Base-by-base conservation (phyloP, 768 basidiomycete genomes). In the Suillus clintonianus region DNA sequence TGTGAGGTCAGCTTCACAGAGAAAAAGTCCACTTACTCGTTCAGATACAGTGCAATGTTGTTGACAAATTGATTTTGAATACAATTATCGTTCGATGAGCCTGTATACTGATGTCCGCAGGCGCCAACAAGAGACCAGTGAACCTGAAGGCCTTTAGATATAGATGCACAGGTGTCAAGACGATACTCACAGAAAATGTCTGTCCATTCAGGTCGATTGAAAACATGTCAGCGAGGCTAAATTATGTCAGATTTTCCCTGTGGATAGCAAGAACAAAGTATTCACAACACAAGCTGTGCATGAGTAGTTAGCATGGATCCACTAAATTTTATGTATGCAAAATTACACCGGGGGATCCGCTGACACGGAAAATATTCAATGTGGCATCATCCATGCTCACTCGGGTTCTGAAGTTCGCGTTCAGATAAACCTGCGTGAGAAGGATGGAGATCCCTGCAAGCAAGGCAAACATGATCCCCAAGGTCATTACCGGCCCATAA, bases 41-140 rank as follows among this genome's bases (percentile, higher is more conserved):
- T 61, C 15, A 61, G 60, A 47, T 50, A 61, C 24, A 61, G n/a
- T 22, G 43, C 47, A 11, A 61, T 61, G 32, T 36, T 14, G 19
- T 50, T 61, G 14, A 51, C 27, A 30, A 61, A 30, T 22, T 34
- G 48, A 48, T 61, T 61, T 47, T 61, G 60, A 30, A 48, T 27
- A 43, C 60, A 61, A 47, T 48, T 45, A 61, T 61, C 48, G 32
- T 51, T 50, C 36, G 32, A 51, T 17, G 11, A 32, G 15, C 51
- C 51, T 30, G 60, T 61, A 36, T 47, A 61, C 24, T 43, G 17
- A 8, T n/a, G 60, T 19, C 60, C 60, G 45, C 60, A 61, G 5
- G 60, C 60, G n/a, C 60, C 60, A 17, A 61, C 45, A 39, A 61
- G 47, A 22, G 60, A 61, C 60, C 60, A 61, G 17, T 51, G 60